Base-by-base conservation (phyloP, 2,329 filamentous ascomycete species). In the Epichloe elymi region DNA sequence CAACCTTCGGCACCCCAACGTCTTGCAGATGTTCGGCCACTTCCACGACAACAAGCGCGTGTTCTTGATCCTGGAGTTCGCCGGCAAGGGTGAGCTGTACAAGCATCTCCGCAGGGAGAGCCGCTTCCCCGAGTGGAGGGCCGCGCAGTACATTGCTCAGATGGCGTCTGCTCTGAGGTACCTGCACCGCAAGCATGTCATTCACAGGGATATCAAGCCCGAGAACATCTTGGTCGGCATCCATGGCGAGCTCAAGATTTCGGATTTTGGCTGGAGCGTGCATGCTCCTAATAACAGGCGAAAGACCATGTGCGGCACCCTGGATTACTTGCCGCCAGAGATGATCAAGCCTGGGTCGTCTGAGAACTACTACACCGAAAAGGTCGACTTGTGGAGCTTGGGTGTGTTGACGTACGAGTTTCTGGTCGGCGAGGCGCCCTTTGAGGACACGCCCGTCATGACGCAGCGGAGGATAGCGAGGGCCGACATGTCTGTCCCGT, bases 191-290 rank as follows among this genome's bases (percentile, higher is more conserved):
- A 65, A 65, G 54, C 56, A 64, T 35, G 57, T 66, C 15, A 65
- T 64, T 5, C 64, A 65, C 48, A 59, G 63, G n/a, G 60, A 61
- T 39, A 64, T 64, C 48, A 66, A 66, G 60, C 63, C 64, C 3
- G 63, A 65, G 53, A 66, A 67, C 39, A 65, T 68, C 19, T 56
- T 67, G 5, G 58, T 67, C 15, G 91, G 91, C 14, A 89, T 97
- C 54, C 91, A 97, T 64, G 93, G 90, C 58, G 93, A 98, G 74
- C 90, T 98, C 72, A 98, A 98, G 70, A 90, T 98, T 63, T 94
- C 88, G 4, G 93, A 98, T 68, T 98, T 97, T 63, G 91, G 93
- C 47, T 98, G 93, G 93, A 94, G 87, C 65, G 93, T 97, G 4
- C 93, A 98, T 68, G 93, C 93, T 5, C 93, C 93, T 30, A 96